Base-by-base conservation (phyloP, 805 yeast species). In the Phaffomyces thermotolerans region DNA sequence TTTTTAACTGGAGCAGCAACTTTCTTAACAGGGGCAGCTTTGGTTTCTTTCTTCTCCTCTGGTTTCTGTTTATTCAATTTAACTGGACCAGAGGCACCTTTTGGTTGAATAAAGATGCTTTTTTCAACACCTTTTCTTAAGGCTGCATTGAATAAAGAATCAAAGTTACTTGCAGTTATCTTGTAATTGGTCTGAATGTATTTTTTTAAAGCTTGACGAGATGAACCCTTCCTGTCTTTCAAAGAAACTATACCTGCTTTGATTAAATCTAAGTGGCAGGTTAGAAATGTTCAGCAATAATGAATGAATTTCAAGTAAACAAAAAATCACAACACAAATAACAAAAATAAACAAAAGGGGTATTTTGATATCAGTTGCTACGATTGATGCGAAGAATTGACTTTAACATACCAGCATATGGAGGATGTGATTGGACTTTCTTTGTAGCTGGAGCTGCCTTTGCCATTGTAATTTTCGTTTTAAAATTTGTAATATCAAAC, bases 121-220 rank as follows among this genome's bases (percentile, higher is more conserved):
- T 78, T 62, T 48, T 75, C 78, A 47, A 88, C 91, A 52, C 95
- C 95, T 62, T 78, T 81, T 69, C 82, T 81, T 57, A 87, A 70
- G 23, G 95, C 93, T 40, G 73, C 53, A 52, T 87, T 87, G 72
- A 88, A 84, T 57, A 79, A 76, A 39, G 80, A 65, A 62, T 86
- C 95, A 59, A 87, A 87, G 62, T 72, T 81, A 41, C 73, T 44
- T n/a, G 84, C 70, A 38, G 73, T 71, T 53, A 77, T 67, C 52
- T 79, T 70, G 68, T 68, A 73, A 67, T 78, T 75, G 60, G 80
- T 66, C 65, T 75, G 79, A 52, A 88, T 79, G 65, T 78, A 85
- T 66, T 87, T 87, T 75, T 88, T 89, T 59, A 89, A 72, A 12
- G 93, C 91, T 63, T 84, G 91, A 64, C 96, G 90, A 56, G 89